Base-by-base conservation (phyloP, 257 asterid species). In the Sherardia arvensis region DNA sequence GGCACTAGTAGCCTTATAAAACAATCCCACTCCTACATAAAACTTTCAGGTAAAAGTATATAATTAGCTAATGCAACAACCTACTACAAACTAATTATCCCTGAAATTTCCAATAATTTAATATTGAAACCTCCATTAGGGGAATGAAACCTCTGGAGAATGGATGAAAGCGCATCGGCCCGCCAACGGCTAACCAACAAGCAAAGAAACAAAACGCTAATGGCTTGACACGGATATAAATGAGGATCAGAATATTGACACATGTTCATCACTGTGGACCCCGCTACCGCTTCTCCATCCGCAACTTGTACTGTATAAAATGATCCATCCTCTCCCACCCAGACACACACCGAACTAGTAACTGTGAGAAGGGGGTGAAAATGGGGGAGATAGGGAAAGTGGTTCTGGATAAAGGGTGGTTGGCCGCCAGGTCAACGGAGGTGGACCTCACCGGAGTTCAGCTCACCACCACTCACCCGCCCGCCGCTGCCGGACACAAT, bases 341-440 rank as follows among this genome's bases (percentile, higher is more conserved):
- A 43, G 21, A 14, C 51, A 15, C 51, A 15, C 51, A 14, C 51
- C 17, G 51, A 43, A 43, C 51, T 43, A 3, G 8, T 17, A 30
- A 43, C 51, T 43, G 21, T 3, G 15, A 8, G 53, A 2, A 15
- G 32, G 6, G 33, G 33, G 20, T 20, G 12, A 8, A 22, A 40
- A 75, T 75, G 80, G 83, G 66, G 88, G 88, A 56, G 66, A 77
- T 83, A 25, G 90, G 90, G 70, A 93, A 87, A 83, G 75, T 26
- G 66, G 79, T 89, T 61, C 73, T 93, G 70, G 84, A 87, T 67
- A 33, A 61, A 48, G 94, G 91, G 36, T 93, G 99, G 99, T 48
- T 93, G 62, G 97, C 97, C 55, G 97, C 99, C 53, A 81, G 97
- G 64, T 87, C 95, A 54, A 81, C 95, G 45, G 92, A 93, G 68